phyloP scores from a whole-genome alignment of 441 rosid genomes.

The Brassica balearica region DNA sequence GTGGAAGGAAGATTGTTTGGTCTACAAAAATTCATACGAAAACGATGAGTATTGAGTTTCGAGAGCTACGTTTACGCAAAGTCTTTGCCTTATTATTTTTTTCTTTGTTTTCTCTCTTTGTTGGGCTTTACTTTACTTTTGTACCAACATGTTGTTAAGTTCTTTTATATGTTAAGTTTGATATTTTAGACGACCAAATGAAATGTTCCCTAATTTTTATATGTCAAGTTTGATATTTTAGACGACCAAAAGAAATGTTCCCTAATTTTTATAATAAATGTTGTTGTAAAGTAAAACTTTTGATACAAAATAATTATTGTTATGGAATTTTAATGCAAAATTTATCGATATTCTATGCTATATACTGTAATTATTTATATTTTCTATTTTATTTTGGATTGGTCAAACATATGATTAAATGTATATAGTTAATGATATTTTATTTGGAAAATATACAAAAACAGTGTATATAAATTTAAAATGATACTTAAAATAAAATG shows the following conservation, averaged over 20 bases:
- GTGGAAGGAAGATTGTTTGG: slow-evolving; percentile 31
- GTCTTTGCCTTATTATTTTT: neutral
- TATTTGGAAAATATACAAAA: too few species aligned
- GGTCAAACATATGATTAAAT: too few species aligned
- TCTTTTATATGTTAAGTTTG: neutral
- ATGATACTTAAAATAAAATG: too few species aligned
- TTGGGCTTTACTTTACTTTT: slow-evolving; percentile 14
- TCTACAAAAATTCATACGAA: slow-evolving; percentile 22
- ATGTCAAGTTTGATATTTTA: slow-evolving; percentile 11
- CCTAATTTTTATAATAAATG: too few species aligned
- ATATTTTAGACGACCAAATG: too few species aligned
- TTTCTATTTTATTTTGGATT: too few species aligned
- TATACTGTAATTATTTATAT: too few species aligned
- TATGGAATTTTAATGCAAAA: too few species aligned
- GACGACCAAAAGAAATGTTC: neutral
- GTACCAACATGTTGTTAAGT: slow-evolving; percentile 16
- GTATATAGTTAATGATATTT: too few species aligned
- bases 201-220: neutral
- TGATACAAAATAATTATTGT: neutral
- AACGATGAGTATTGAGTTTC: slow-evolving; percentile 24
- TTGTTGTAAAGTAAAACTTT: too few species aligned
- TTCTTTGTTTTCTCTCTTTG: neutral
- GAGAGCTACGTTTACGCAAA: slow-evolving; percentile 23
- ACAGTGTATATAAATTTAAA: too few species aligned
- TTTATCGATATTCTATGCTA: neutral